These are phyloP conservation scores for Epithele typhae DNA, from an alignment of 768 basidiomycete genomes.

Conservation along the genomic window DNA sequence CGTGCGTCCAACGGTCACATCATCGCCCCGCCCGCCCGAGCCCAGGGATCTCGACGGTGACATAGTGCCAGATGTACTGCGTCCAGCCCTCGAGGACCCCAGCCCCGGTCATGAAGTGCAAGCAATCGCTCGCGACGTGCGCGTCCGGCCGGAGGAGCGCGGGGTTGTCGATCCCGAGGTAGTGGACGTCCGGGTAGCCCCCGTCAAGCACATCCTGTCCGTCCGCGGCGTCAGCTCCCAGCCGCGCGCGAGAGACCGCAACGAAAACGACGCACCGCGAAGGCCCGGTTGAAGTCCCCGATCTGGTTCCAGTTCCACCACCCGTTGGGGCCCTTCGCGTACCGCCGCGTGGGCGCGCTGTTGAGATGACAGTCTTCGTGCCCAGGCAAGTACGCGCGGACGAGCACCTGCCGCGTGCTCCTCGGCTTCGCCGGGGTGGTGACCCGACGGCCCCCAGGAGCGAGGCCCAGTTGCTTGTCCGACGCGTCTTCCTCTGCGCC, in stretches of 20 bases:
- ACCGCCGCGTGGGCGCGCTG: conserved; percentile 40
- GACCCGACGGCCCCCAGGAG: conserved; percentile 16
- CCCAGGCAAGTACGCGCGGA: conserved; percentile 59
- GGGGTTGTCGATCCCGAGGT: conserved; percentile 56
- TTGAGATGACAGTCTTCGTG: conserved; percentile 60
- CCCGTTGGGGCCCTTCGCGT: conserved; percentile 39
- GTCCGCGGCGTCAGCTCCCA: not conserved
- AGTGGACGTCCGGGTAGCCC: conserved; percentile 53
- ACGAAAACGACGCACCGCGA: conserved; percentile 40
- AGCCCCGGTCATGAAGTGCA: conserved; percentile 42
- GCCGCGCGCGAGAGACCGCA: too few relatives aligned
- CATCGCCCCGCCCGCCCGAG: conserved; percentile 14
- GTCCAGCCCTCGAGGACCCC: conserved; percentile 51
- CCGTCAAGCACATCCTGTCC: conserved; percentile 37
- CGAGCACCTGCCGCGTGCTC: conserved; percentile 40
- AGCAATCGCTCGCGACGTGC: conserved; percentile 42
- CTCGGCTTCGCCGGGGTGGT: conserved; percentile 6
- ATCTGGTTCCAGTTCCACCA: conserved; percentile 70
- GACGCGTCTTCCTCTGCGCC: too few relatives aligned
- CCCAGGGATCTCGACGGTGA: conserved; percentile 33
- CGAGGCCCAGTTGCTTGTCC: too few relatives aligned
- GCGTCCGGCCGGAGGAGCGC: conserved; percentile 61
- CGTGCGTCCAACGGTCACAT: too few relatives aligned
- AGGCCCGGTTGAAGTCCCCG: conserved; percentile 49
- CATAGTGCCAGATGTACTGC: conserved; percentile 47